A percentile compares a stretch with the other conserved stretches of the same genome.
Conservation (phyloP, 495 filamentous ascomycete species). For the Podospora sp. region DNA sequence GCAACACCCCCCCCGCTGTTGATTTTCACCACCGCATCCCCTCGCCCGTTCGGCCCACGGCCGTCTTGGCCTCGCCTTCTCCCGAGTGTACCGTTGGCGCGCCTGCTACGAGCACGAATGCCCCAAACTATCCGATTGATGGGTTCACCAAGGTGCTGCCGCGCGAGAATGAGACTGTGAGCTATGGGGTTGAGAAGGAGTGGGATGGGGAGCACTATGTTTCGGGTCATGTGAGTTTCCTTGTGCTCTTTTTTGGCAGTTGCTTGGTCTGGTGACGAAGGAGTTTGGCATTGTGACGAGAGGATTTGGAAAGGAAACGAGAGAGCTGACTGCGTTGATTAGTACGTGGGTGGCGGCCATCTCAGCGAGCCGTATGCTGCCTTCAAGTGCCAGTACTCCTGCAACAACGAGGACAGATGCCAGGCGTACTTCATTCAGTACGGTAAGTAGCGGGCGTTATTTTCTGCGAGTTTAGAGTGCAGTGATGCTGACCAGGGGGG, state of each 20-base stretch:
- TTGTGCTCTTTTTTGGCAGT: not conserved
- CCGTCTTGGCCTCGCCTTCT: not conserved
- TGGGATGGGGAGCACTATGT: conserved; percentile 31
- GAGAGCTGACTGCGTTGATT: not conserved
- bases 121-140: not conserved
- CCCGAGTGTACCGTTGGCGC: not conserved
- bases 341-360: conserved; percentile 29
- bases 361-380: conserved; percentile 30
- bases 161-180: not conserved
- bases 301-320: too few species aligned
- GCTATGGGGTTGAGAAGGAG: conserved; percentile 22
- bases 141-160: not conserved
- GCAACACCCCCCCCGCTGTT: not conserved
- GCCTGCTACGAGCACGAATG: not conserved
- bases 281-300: too few species aligned
- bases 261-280: not conserved
- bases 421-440: conserved; percentile 37
- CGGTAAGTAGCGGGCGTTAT: conserved; percentile 26
- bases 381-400: conserved; percentile 42
- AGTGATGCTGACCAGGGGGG: not conserved
- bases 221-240: conserved; percentile 31
- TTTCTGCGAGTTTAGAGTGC: too few species aligned
- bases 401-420: conserved; percentile 35
- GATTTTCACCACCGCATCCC: not conserved
- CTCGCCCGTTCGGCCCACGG: not conserved